These are phyloP conservation scores for Botrytis hyacinthi DNA, from an alignment of 2,329 filamentous ascomycete genomes.

Conservation along the genomic window DNA sequence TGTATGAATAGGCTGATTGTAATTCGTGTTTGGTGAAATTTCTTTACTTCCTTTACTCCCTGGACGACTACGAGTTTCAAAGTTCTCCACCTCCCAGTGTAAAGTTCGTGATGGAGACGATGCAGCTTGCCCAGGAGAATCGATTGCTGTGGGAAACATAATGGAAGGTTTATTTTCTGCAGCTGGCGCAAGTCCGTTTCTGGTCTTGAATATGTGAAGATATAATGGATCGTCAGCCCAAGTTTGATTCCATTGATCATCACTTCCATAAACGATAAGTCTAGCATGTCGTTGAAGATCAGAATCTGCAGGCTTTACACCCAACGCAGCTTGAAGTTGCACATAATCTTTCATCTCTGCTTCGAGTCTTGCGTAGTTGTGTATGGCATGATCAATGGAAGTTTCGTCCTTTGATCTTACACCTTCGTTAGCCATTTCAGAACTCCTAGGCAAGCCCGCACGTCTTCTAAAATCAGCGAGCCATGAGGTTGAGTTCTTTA, in stretches of 20 bases:
- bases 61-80: slow-evolving; percentile 23
- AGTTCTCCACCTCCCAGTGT: slow-evolving; percentile 35
- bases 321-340: slow-evolving; percentile 45
- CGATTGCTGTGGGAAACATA: slow-evolving; percentile 17
- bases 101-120: slow-evolving; percentile 28
- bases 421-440: slow-evolving; percentile 51
- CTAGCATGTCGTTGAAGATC: slow-evolving; percentile 57
- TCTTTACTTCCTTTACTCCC: not conserved
- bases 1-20: slow-evolving; percentile 16
- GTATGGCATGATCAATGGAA: slow-evolving; percentile 58
- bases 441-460: slow-evolving; percentile 55
- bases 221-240: slow-evolving; percentile 56
- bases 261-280: slow-evolving; percentile 60
- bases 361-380: slow-evolving; percentile 54
- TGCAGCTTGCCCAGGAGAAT: not conserved
- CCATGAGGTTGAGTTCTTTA: slow-evolving; percentile 52
- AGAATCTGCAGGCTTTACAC: slow-evolving; percentile 51
- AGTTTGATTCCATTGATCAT: slow-evolving; percentile 64
- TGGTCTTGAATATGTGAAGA: slow-evolving; percentile 51
- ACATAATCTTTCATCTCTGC: slow-evolving; percentile 55
- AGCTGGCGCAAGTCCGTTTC: slow-evolving; percentile 30
- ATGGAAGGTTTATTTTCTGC: slow-evolving; percentile 26
- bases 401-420: slow-evolving; percentile 52
- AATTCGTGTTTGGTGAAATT: not conserved
- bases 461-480: slow-evolving; percentile 55